These are phyloP conservation scores for Peribolospora baueri DNA, from an alignment of 768 basidiomycete genomes.

Conservation along the genomic window DNA sequence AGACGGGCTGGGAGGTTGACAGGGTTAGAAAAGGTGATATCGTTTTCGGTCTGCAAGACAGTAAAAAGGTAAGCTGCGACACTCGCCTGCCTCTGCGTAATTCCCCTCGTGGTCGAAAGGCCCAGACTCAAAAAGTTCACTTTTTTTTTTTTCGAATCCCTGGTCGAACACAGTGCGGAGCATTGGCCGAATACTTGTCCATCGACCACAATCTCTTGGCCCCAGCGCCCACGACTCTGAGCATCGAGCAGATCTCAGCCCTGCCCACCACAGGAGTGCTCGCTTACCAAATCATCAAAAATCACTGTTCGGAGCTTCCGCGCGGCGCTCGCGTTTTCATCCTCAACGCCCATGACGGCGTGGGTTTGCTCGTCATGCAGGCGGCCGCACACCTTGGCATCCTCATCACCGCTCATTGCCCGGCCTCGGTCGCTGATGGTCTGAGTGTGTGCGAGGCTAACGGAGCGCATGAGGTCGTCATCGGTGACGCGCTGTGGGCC, in stretches of 20 bases:
- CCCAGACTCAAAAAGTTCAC: neutral
- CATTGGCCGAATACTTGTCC: constrained; percentile 11
- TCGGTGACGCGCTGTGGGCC: constrained; percentile 12
- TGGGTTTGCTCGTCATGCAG: constrained; percentile 13
- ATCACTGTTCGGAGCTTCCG: constrained; percentile 5
- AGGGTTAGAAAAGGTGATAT: constrained; percentile 12
- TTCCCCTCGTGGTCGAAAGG: neutral
- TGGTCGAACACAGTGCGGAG: constrained; percentile 8
- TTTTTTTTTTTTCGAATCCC: neutral
- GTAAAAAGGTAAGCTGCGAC: constrained; percentile 4
- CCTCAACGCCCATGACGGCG: constrained; percentile 11
- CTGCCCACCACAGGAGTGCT: constrained; percentile 10
- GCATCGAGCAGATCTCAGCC: constrained; percentile 11
- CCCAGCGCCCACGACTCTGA: constrained; percentile 9
- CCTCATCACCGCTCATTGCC: constrained; percentile 10
- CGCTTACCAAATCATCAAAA: constrained; percentile 11
- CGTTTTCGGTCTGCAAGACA: constrained; percentile 13
- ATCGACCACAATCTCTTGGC: constrained; percentile 12
- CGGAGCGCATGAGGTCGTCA: constrained; percentile 10
- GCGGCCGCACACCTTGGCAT: constrained; percentile 7
- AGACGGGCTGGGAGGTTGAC: constrained; percentile 8
- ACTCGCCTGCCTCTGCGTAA: neutral
- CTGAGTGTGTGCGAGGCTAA: constrained; percentile 3
- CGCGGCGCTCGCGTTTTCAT: constrained; percentile 10
- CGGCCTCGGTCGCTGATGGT: constrained; percentile 7